Percentiles rank a stretch among this genome's conserved stretches.
These are phyloP conservation scores for Myrica gale DNA, from an alignment of 306 rosid species.

Conservation along the genomic window DNA sequence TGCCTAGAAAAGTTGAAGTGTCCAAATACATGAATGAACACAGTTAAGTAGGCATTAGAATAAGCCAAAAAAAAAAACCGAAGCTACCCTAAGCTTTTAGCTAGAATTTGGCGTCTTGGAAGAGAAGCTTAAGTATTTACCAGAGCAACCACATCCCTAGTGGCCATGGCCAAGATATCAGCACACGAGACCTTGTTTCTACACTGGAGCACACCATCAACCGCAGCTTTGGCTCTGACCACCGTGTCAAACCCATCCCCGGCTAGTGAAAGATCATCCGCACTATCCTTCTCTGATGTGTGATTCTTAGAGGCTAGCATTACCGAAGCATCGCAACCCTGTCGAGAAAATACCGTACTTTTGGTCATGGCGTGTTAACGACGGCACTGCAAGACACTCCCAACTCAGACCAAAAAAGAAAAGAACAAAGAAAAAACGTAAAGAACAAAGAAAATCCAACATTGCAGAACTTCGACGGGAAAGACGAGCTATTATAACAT, in stretches of 20 bases:
- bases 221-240: constrained; percentile 76
- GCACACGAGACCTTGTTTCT: constrained; percentile 85
- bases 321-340: constrained; percentile 97
- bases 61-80: too few species aligned
- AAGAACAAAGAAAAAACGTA: background rate
- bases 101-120: too few species aligned
- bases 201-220: constrained; percentile 64
- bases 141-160: constrained; percentile 72
- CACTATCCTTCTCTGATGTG: constrained; percentile 61
- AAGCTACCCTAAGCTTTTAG: too few species aligned
- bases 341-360: background rate
- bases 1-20: too few species aligned
- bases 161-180: constrained; percentile 84
- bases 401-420: too few species aligned
- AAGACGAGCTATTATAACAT: background rate
- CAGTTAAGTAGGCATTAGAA: too few species aligned
- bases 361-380: background rate
- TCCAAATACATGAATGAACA: too few species aligned
- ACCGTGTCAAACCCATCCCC: constrained; percentile 96
- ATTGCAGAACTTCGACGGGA: background rate
- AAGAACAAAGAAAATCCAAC: background rate
- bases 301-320: constrained; percentile 52
- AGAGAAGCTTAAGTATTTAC: constrained; percentile 32
- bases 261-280: constrained; percentile 66
- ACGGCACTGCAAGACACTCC: background rate